These are phyloP conservation scores for Stephania japonica DNA, from an alignment of 164 flowering plant genomes.

Conservation along the genomic window DNA sequence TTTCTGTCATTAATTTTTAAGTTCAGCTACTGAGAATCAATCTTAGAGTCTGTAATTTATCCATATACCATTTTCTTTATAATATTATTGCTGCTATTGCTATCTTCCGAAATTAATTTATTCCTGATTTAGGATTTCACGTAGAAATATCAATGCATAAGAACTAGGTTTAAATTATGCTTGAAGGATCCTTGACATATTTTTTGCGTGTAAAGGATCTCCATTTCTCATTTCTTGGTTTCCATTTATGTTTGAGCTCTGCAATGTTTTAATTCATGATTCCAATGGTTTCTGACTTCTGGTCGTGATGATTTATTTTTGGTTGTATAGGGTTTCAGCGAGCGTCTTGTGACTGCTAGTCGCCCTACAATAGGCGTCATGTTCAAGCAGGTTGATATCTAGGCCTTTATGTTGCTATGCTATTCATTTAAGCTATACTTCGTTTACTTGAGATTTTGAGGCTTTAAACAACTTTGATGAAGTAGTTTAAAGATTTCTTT, in stretches of 20 bases:
- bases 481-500: background rate
- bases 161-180: background rate
- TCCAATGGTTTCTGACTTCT: background rate
- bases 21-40: no score
- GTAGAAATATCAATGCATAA: no score
- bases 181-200: background rate
- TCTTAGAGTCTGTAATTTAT: no score
- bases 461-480: background rate
- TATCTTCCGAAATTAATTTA: no score
- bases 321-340: conserved; percentile 76
- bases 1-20: no score
- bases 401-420: conserved; percentile 2
- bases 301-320: background rate
- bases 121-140: no score
- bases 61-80: no score
- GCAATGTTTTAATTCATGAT: background rate
- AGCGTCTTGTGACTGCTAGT: conserved; percentile 80
- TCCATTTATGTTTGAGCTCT: background rate
- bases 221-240: background rate
- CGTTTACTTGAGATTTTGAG: background rate
- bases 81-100: no score
- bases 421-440: background rate
- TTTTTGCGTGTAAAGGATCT: background rate
- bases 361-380: conserved; percentile 90
- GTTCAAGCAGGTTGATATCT: conserved; percentile 84